Evolutionary conservation across 371 early-diverging fungal species (phyloP), one percentile per base, ranked within the genome.

Genomic region (Chytridium lagenaria): DNA sequence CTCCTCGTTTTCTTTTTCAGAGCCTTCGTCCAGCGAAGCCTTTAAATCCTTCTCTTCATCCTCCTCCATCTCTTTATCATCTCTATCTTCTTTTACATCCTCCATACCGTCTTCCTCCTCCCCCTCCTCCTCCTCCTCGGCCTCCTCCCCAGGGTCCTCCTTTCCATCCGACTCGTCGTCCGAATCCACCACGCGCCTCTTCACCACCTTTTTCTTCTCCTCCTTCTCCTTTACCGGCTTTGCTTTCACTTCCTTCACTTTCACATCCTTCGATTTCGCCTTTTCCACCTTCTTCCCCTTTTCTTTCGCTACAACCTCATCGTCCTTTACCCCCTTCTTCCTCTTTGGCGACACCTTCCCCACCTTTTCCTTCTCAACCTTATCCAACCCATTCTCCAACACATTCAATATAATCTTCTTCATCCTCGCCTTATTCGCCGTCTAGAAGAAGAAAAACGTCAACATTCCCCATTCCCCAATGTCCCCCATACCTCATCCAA

Each of bases 21-120:
- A 63, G 33, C 23, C 38, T 33, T 63, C 38, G 5, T 12, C 63
- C 63, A 33, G 7, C 2, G 57, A 26, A 57, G 57, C 31, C 57
- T 57, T 57, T 12, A 23, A n/a, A 57, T 57, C 57, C 7, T n/a
- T 5, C 5, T 57, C 31, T 26, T 38, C 22, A 30, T 63, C 38
- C 63, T 63, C 23, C 31, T 23, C 63, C 19, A 30, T 23, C 5
- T 31, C 33, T 63, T 19, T 23, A 22, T 26, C 10, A 30, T 57
- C 57, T 5, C 10, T 23, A 7, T 57, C 63, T 34, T 34, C 63
- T 63, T 34, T 23, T n/a, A 5, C 12, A 22, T 52, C 55, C 5
- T 10, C 55, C 55, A 15, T 23, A 52, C 55, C 55, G 23, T 52
- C 55, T 10, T 52, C 55, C 55, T 52, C 55, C 55, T 44, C 19